phyloP scores from a whole-genome alignment of 2,329 filamentous ascomycete genomes.

The Monosporascus sp. region DNA sequence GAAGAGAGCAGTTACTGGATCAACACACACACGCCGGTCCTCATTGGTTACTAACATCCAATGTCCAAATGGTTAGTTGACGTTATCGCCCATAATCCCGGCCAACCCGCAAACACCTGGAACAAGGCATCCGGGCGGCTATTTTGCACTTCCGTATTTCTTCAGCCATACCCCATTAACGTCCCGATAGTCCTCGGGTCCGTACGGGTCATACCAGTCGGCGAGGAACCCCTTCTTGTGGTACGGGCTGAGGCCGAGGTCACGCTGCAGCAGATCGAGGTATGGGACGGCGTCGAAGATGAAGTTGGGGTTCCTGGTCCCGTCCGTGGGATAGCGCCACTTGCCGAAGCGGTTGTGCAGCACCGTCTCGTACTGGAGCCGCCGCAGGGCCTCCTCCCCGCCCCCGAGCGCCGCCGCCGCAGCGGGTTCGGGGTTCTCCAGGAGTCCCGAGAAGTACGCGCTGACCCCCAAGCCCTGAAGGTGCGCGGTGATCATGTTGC shows the following conservation, averaged over 20 bases:
- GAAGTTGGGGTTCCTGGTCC: slow-evolving; percentile 62
- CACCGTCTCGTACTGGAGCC: slow-evolving; percentile 48
- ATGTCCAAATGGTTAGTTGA: too few relatives aligned
- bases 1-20: too few relatives aligned
- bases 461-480: slow-evolving; percentile 48
- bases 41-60: too few relatives aligned
- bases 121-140: background rate
- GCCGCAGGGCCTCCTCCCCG: slow-evolving; percentile 33
- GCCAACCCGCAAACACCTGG: too few relatives aligned
- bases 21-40: too few relatives aligned
- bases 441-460: slow-evolving; percentile 48
- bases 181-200: slow-evolving; percentile 50
- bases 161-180: slow-evolving; percentile 47
- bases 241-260: slow-evolving; percentile 55
- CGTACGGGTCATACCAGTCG: slow-evolving; percentile 53
- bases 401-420: slow-evolving; percentile 13
- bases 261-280: slow-evolving; percentile 59
- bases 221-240: slow-evolving; percentile 48
- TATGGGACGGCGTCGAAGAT: slow-evolving; percentile 74
- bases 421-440: slow-evolving; percentile 21
- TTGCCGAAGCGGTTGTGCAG: slow-evolving; percentile 63
- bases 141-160: background rate
- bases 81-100: too few relatives aligned
- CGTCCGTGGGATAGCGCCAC: slow-evolving; percentile 63
- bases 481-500: slow-evolving; percentile 38